phyloP scores from a whole-genome alignment of 345 rosid genomes.

The Populus simonii region DNA sequence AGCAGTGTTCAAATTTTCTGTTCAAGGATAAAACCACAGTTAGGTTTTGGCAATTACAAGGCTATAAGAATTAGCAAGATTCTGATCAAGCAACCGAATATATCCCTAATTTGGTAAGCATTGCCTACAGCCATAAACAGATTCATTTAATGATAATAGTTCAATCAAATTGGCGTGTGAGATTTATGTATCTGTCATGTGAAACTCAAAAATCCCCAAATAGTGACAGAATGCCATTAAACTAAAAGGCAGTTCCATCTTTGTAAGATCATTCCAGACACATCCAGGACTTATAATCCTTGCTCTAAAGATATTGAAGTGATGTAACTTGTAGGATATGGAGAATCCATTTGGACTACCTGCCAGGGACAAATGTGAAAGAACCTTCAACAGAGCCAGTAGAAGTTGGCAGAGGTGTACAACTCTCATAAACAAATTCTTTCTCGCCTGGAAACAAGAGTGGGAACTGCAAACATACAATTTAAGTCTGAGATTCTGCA shows the following conservation, averaged over 20 bases:
- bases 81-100: not conserved
- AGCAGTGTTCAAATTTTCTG: not conserved
- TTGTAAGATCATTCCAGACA: not conserved
- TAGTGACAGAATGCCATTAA: not conserved
- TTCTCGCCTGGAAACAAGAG: conserved; percentile 56
- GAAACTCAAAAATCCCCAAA: not conserved
- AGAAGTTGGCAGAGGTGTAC: conserved; percentile 32
- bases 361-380: conserved; percentile 88
- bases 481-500: conserved; percentile 6
- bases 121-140: not conserved
- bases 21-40: not conserved
- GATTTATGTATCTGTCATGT: not conserved
- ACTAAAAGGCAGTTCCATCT: not conserved
- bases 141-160: not conserved
- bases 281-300: not conserved
- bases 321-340: not conserved
- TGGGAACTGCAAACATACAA: conserved; percentile 50
- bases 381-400: conserved; percentile 66
- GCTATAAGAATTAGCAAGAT: not conserved
- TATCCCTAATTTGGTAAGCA: not conserved
- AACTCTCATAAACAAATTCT: conserved; percentile 78
- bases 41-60: not conserved
- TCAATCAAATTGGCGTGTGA: not conserved
- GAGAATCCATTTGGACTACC: conserved; percentile 34
- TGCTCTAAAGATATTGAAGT: not conserved